These are phyloP conservation scores for Aurinia saxatilis DNA, from an alignment of 345 rosid genomes.

Conservation along the genomic window DNA sequence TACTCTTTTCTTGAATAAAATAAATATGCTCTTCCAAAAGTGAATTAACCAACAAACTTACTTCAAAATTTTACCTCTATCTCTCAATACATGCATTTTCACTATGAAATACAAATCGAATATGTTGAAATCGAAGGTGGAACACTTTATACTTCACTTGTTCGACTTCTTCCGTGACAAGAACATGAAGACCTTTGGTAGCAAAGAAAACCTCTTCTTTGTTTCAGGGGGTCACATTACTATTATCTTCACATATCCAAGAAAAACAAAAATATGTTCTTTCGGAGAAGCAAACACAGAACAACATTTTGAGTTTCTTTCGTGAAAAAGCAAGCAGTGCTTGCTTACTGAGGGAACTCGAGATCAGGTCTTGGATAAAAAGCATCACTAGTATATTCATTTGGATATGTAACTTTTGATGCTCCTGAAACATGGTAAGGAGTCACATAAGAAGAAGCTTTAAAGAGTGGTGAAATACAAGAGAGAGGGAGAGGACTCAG, in stretches of 20 bases:
- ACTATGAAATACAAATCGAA: background rate
- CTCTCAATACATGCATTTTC: background rate
- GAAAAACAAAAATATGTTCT: background rate
- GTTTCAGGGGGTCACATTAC: constrained; percentile 28
- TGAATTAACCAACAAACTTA: background rate
- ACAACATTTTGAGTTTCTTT: background rate
- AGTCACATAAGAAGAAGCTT: background rate
- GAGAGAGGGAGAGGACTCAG: no score
- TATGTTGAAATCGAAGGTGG: background rate
- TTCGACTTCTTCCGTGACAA: constrained; percentile 51
- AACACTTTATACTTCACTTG: background rate
- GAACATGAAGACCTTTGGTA: constrained; percentile 70
- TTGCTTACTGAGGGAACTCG: constrained; percentile 46
- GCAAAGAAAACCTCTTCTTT: constrained; percentile 64
- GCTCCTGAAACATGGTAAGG: constrained; percentile 35
- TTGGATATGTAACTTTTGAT: constrained; percentile 66
- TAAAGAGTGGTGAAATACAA: background rate
- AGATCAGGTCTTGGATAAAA: constrained; percentile 79
- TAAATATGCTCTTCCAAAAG: background rate
- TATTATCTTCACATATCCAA: background rate
- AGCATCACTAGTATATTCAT: constrained; percentile 51
- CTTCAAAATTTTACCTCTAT: background rate
- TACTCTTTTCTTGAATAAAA: constrained; percentile 5
- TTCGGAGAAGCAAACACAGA: background rate
- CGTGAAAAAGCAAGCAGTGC: background rate